A percentile compares a stretch with the other conserved stretches of the same genome.
These are phyloP conservation scores for Stygiomarasmius scandens DNA, from an alignment of 1,284 basidiomycete species.

Conservation along the genomic window DNA sequence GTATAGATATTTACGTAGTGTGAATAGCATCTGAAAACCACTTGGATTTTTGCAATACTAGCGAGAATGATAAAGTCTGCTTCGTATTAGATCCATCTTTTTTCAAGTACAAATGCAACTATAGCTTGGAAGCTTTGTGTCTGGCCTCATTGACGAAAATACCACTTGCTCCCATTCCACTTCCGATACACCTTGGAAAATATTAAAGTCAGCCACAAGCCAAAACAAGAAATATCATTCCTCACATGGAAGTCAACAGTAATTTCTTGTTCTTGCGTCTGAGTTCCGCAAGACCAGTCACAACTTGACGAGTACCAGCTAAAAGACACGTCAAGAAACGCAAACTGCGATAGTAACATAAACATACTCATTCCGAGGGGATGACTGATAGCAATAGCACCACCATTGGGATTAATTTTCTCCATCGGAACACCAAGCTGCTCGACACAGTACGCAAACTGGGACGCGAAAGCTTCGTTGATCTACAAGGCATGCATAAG, in stretches of 20 bases:
- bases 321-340: slow-evolving; percentile 12
- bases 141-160: slow-evolving; percentile 77
- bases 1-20: too few species aligned
- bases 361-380: slow-evolving; percentile 82
- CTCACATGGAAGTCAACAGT: slow-evolving; percentile 77
- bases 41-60: too few species aligned
- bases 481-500: slow-evolving; percentile 47
- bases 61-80: too few species aligned
- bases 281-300: slow-evolving; percentile 82
- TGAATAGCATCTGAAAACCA: too few species aligned
- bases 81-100: not conserved
- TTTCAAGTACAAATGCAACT: not conserved
- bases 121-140: slow-evolving; percentile 1
- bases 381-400: slow-evolving; percentile 85
- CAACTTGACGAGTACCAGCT: slow-evolving; percentile 85
- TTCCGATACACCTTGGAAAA: slow-evolving; percentile 64
- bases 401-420: slow-evolving; percentile 90
- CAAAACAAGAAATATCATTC: too few species aligned
- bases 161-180: slow-evolving; percentile 86
- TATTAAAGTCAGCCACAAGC: too few species aligned
- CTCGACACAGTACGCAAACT: slow-evolving; percentile 81
- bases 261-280: slow-evolving; percentile 66
- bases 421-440: slow-evolving; percentile 78
- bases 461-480: slow-evolving; percentile 84
- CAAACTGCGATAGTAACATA: slow-evolving; percentile 8